Base-by-base conservation (phyloP, 768 basidiomycete genomes). In the Pholiota microspora region DNA sequence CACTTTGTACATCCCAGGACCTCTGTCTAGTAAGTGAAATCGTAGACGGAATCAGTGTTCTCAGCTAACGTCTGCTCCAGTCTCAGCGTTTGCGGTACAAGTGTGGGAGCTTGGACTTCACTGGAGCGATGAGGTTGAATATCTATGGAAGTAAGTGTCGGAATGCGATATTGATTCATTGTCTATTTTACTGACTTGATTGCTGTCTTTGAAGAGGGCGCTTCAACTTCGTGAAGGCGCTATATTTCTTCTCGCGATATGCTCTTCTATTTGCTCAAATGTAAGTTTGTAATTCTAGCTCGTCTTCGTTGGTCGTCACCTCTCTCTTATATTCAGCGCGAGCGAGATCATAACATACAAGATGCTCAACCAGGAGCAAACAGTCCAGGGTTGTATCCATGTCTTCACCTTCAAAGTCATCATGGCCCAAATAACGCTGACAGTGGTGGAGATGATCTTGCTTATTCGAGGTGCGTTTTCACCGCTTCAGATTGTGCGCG, bases 71-170 rank as follows among this genome's bases (percentile, higher is more conserved):
- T 4, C 18, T 42, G 21, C 16, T 23, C 9, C 28, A 66, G 65
- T 61, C 23, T 55, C 58, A 6, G 63, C 65, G n/a, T 35, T 64
- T 7, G 60, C 56, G n/a, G 51, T 58, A 2, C 65, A 66, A 32
- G 25, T 60, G 6, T 62, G 60, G 59, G 65, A 64, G 31, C 36
- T 53, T 2, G 18, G 55, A 34, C 31, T 51, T 2, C 51, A 53
- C 40, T 59, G 64, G 44, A 46, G 45, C 4, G 60, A 62, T 34
- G 65, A 66, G 50, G 56, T 66, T 7, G 60, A 66, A 25, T 61
- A 62, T 32, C 46, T 66, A 36, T 62, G 59, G 57, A 56, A 51
- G 65, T 66, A 25, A 13, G 54, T 40, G 4, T 28, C 45, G 1
- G 13, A 9, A 28, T 15, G 2, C 3, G n/a, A n/a, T n/a, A n/a